A percentile compares a stretch with the other conserved stretches of the same genome.
Evolutionary conservation across 768 basidiomycete species (phyloP).

Genomic region (Mycena galopus): DNA sequence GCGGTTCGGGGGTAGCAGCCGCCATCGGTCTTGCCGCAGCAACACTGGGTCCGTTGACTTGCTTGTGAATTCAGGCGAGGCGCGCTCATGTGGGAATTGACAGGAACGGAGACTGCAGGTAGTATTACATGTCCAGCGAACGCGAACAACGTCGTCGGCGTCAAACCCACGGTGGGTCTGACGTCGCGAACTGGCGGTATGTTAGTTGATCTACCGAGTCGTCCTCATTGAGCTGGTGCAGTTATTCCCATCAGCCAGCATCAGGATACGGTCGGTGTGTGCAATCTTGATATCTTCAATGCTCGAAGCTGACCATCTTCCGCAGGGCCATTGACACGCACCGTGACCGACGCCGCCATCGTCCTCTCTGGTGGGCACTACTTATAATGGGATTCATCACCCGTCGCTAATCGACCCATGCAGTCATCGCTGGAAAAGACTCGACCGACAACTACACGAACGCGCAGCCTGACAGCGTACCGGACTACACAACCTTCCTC

Average conservation of each 20-base stretch:
- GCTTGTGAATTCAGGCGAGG: background rate
- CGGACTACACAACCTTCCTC: constrained; percentile 57
- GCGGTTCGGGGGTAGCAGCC: constrained; percentile 56
- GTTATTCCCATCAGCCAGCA: constrained; percentile 60
- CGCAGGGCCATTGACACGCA: constrained; percentile 46
- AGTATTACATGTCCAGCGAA: constrained; percentile 60
- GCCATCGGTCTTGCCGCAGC: constrained; percentile 57
- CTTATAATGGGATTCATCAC: background rate
- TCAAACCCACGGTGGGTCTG: constrained; percentile 55
- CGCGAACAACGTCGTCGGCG: constrained; percentile 57
- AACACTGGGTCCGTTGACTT: constrained; percentile 31
- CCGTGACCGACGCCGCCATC: constrained; percentile 54
- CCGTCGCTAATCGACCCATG: background rate
- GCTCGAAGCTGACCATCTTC: background rate
- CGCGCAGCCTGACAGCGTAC: constrained; percentile 54
- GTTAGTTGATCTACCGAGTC: background rate
- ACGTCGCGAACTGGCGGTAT: constrained; percentile 53
- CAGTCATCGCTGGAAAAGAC: constrained; percentile 59
- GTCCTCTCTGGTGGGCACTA: constrained; percentile 44
- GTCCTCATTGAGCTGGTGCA: constrained; percentile 28
- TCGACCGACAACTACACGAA: constrained; percentile 56
- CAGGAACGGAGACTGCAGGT: constrained; percentile 64
- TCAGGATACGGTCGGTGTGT: constrained; percentile 54
- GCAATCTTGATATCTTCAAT: background rate
- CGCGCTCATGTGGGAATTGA: constrained; percentile 30